phyloP scores from a whole-genome alignment of 1,139 yeast genomes.

The Suhomyces guaymorum region DNA sequence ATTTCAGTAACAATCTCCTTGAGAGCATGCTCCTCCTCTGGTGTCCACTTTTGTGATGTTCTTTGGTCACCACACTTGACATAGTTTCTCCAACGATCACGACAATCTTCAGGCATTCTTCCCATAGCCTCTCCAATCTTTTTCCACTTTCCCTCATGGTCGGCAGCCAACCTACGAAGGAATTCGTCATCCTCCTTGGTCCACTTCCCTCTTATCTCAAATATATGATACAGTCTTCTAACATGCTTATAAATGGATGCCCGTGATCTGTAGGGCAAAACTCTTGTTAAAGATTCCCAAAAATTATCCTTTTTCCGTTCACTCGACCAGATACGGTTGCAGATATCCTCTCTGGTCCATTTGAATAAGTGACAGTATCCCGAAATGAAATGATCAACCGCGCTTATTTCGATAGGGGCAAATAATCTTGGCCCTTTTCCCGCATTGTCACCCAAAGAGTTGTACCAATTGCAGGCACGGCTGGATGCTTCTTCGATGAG shows the following conservation, averaged over 20 bases:
- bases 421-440: constrained; percentile 49
- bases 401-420: constrained; percentile 62
- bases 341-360: constrained; percentile 65
- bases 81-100: constrained; percentile 95
- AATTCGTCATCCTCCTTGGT: constrained; percentile 72
- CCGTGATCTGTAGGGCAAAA: constrained; percentile 79
- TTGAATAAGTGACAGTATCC: constrained; percentile 66
- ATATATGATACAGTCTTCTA: constrained; percentile 82
- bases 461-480: constrained; percentile 42
- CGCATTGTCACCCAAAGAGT: constrained; percentile 29
- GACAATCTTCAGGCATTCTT: constrained; percentile 96
- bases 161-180: constrained; percentile 60
- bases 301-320: constrained; percentile 83
- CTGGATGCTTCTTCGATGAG: constrained; percentile 40
- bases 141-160: constrained; percentile 83
- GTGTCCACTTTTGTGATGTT: constrained; percentile 75
- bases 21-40: constrained; percentile 67
- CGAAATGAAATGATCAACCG: constrained; percentile 69
- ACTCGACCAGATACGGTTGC: constrained; percentile 84
- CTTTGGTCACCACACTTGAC: constrained; percentile 84
- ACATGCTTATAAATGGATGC: constrained; percentile 92
- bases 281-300: constrained; percentile 80
- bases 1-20: constrained; percentile 54
- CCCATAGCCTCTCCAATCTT: constrained; percentile 74
- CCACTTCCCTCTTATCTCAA: constrained; percentile 89